These are phyloP conservation scores for Parietaria judaica DNA, from an alignment of 306 rosid genomes.

Conservation along the genomic window DNA sequence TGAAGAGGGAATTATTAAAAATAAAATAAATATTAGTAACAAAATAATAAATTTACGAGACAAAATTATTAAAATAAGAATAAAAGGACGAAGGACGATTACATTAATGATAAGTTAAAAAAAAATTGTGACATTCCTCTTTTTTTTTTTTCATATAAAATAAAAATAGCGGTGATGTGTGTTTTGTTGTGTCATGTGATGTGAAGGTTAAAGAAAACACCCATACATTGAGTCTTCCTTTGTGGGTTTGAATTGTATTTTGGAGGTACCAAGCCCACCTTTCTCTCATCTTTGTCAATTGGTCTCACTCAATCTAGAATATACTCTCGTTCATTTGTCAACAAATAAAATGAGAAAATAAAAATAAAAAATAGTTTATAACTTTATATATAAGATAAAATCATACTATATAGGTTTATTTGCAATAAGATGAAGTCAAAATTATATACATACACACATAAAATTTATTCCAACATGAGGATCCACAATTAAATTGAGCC, in stretches of 20 bases:
- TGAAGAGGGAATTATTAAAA: not conserved
- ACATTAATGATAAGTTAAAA: too few relatives aligned
- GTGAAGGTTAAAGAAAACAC: constrained; percentile 10
- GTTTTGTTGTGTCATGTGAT: constrained; percentile 13
- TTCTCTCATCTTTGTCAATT: constrained; percentile 21
- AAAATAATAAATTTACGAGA: not conserved
- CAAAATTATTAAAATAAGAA: too few relatives aligned
- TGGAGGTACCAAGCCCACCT: constrained; percentile 16
- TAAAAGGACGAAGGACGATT: too few relatives aligned
- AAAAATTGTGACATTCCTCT: not conserved
- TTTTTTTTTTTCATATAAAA: constrained; percentile 10
- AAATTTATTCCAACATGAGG: too few relatives aligned
- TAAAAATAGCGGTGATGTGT: constrained; percentile 17
- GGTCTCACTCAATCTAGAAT: constrained; percentile 35
- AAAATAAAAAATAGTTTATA: too few relatives aligned
- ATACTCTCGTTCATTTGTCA: not conserved
- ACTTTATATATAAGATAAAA: not conserved
- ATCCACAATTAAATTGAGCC: too few relatives aligned
- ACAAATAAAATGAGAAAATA: not conserved
- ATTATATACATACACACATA: too few relatives aligned
- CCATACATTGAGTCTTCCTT: not conserved
- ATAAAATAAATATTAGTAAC: not conserved
- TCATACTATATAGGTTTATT: too few relatives aligned
- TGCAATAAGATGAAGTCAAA: too few relatives aligned
- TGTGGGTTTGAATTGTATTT: constrained; percentile 5